phyloP scores from a whole-genome alignment of 2,329 filamentous ascomycete genomes.

The Exophiala spinifera region DNA sequence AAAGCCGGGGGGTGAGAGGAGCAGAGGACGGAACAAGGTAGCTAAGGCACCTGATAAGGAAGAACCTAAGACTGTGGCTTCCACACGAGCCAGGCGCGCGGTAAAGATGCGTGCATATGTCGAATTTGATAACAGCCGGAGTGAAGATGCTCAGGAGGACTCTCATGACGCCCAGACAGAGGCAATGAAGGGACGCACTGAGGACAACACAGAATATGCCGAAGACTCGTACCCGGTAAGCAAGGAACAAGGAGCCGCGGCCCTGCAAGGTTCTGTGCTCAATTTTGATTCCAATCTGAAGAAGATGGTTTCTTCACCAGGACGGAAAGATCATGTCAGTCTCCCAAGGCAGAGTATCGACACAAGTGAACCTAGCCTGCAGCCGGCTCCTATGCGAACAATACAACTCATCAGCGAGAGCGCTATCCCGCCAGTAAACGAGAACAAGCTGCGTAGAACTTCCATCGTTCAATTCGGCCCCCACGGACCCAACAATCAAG shows the following conservation, averaged over 20 bases:
- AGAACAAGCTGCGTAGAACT: slow-evolving; percentile 13
- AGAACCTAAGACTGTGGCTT: slow-evolving; percentile 8
- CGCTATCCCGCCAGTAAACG: slow-evolving; percentile 17
- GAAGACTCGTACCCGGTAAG: slow-evolving; percentile 13
- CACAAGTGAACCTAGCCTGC: neutral
- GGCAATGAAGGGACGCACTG: neutral
- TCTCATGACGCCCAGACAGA: neutral
- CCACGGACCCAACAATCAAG: slow-evolving; percentile 19
- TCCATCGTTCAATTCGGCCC: slow-evolving; percentile 18
- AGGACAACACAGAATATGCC: neutral
- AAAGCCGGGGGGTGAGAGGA: slow-evolving; percentile 1
- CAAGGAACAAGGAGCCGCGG: slow-evolving; percentile 2
- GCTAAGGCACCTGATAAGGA: neutral
- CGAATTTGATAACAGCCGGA: slow-evolving; percentile 6
- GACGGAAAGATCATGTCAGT: neutral
- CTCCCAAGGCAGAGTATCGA: neutral
- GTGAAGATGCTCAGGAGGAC: slow-evolving; percentile 1
- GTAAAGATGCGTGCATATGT: slow-evolving; percentile 14
- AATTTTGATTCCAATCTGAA: slow-evolving; percentile 10
- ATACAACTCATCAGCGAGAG: slow-evolving; percentile 9
- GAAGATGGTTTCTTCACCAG: slow-evolving; percentile 2
- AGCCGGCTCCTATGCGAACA: slow-evolving; percentile 2
- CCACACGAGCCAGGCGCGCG: slow-evolving; percentile 11
- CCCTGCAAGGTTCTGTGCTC: neutral
- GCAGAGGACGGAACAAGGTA: neutral